Percentiles rank a stretch among this genome's conserved stretches.
These are phyloP conservation scores for Carex littledalei DNA, from an alignment of 176 grass and related monocot species.

Conservation along the genomic window DNA sequence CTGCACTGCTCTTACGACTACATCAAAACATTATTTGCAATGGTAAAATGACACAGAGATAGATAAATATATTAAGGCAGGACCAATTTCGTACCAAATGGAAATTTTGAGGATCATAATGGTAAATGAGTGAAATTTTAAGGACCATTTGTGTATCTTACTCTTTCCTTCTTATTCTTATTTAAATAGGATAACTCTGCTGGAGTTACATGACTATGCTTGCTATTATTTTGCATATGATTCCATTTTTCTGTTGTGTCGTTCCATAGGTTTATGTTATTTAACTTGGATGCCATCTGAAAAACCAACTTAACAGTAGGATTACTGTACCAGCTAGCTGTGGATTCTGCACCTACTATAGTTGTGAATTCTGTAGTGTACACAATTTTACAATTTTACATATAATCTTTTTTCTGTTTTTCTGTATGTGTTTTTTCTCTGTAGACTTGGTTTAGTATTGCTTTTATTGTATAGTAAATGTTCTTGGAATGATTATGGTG, in stretches of 20 bases:
- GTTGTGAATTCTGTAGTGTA: background rate
- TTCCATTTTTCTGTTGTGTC: background rate
- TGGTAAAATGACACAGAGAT: background rate
- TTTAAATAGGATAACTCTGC: no score
- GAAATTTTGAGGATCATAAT: background rate
- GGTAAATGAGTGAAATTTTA: background rate
- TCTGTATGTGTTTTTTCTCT: background rate
- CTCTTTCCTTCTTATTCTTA: no score
- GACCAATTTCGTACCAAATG: background rate
- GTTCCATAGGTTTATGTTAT: background rate
- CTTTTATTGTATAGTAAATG: background rate
- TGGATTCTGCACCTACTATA: background rate
- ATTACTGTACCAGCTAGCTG: background rate
- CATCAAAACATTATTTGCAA: constrained; percentile 1
- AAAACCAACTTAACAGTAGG: background rate
- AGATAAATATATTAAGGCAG: background rate
- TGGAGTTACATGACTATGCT: background rate
- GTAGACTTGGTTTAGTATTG: background rate
- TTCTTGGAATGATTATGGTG: background rate
- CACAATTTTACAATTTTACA: background rate
- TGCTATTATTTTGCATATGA: background rate
- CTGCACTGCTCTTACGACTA: background rate
- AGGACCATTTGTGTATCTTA: background rate
- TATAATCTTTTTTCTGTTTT: background rate
- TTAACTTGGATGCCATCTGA: background rate